These are phyloP conservation scores for Ettlia oleoabundans DNA, from an alignment of 139 green algal species.

Conservation along the genomic window DNA sequence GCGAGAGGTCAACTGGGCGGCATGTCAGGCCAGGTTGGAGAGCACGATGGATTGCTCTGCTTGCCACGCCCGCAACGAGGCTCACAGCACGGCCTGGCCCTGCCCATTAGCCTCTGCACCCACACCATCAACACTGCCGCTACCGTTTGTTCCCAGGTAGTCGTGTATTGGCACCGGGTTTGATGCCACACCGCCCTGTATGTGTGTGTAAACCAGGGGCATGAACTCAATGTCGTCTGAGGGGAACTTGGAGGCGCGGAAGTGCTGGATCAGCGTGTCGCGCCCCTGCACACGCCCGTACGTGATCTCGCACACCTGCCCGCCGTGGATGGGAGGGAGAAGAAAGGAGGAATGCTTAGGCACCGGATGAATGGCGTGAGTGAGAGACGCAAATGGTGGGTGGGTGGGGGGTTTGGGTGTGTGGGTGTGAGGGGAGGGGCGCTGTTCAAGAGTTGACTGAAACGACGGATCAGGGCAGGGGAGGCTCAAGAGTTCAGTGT, in stretches of 20 bases:
- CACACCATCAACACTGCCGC: background rate
- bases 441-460: too few species aligned
- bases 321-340: background rate
- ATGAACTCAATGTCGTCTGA: constrained; percentile 51
- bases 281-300: constrained; percentile 58
- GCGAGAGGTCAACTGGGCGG: background rate
- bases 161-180: constrained; percentile 37
- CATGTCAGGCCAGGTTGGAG: background rate
- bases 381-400: too few species aligned
- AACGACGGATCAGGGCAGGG: too few species aligned
- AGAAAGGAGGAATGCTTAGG: too few species aligned
- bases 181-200: background rate
- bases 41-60: too few species aligned
- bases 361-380: too few species aligned
- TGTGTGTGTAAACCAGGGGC: constrained; percentile 46
- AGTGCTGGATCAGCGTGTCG: constrained; percentile 52
- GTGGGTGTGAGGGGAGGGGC: too few species aligned
- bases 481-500: too few species aligned
- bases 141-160: constrained; percentile 1
- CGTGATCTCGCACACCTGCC: constrained; percentile 57
- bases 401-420: too few species aligned
- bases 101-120: background rate
- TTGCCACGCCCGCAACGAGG: too few species aligned
- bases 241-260: constrained; percentile 57
- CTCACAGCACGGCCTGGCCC: background rate